Conservation (phyloP, 225 moss, liverwort and hornwort species). For the Takakia lepidozioides region DNA sequence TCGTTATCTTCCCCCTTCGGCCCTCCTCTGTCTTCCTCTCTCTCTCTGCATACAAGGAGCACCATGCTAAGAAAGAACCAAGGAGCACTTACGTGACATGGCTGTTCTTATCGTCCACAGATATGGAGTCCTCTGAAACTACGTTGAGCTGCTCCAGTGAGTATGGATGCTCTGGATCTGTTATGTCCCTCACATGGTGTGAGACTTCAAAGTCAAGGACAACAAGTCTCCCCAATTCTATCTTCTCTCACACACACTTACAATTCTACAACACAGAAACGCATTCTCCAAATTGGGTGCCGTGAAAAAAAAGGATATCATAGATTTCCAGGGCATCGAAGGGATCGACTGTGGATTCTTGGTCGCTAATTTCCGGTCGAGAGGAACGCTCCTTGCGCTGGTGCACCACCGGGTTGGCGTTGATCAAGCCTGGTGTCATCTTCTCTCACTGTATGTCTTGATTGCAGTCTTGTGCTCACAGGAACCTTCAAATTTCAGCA, state of each 20-base stretch:
- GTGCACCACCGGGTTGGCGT: constrained; percentile 82
- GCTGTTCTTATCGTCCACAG: constrained; percentile 62
- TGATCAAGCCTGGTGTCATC: constrained; percentile 67
- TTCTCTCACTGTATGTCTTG: too few species aligned
- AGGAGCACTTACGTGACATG: constrained; percentile 49
- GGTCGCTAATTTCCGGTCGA: constrained; percentile 27
- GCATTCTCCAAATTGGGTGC: too few species aligned
- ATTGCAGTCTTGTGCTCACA: too few species aligned
- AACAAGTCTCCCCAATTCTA: background rate
- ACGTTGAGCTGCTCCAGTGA: constrained; percentile 95
- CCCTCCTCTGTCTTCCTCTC: too few species aligned
- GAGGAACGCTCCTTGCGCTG: constrained; percentile 62
- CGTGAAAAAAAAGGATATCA: constrained; percentile 71
- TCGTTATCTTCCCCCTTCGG: too few species aligned
- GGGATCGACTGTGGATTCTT: constrained; percentile 33
- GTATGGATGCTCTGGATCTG: constrained; percentile 97
- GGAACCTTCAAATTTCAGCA: too few species aligned
- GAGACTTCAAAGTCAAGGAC: constrained; percentile 33
- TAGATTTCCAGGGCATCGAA: constrained; percentile 81
- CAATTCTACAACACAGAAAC: constrained; percentile 1
- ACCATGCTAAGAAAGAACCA: background rate
- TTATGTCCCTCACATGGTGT: constrained; percentile 95
- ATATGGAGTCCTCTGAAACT: constrained; percentile 76
- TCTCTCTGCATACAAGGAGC: too few species aligned
- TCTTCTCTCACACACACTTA: background rate